Evolutionary conservation across 352 stramenopile species (phyloP).

Genomic region (Pythium brachiatum): DNA sequence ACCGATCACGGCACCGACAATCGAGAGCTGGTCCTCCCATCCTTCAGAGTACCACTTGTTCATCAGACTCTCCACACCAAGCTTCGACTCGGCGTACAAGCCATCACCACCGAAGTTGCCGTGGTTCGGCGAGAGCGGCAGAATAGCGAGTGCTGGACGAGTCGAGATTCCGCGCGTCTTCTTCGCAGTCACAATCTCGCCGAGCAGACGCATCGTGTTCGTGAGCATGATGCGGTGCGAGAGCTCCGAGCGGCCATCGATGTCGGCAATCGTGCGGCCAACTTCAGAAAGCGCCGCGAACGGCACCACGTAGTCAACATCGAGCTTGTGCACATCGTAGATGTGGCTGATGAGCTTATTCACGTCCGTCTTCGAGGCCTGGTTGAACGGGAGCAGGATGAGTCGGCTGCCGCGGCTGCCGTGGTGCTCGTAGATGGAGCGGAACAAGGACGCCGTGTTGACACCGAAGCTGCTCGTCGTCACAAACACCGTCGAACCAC

Average conservation of each 20-base stretch:
- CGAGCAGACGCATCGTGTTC: conserved; percentile 81
- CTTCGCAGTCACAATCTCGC: conserved; percentile 76
- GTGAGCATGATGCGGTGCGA: conserved; percentile 89
- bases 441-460: conserved; percentile 59
- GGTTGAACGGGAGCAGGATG: conserved; percentile 84
- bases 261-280: conserved; percentile 73
- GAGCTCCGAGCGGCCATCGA: conserved; percentile 75
- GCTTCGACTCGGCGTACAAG: conserved; percentile 87
- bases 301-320: conserved; percentile 86
- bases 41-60: conserved; percentile 86
- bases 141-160: conserved; percentile 69
- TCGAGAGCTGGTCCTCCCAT: conserved; percentile 83
- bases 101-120: conserved; percentile 85
- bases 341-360: conserved; percentile 70
- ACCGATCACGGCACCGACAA: conserved; percentile 83
- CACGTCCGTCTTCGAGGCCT: conserved; percentile 79
- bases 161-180: conserved; percentile 64
- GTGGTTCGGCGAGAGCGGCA: conserved; percentile 86
- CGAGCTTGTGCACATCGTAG: conserved; percentile 78
- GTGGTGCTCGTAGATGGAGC: conserved; percentile 82
- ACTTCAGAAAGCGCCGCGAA: conserved; percentile 84
- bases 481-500: conserved; percentile 81
- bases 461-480: conserved; percentile 79
- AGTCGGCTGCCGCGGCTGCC: conserved; percentile 76
- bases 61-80: conserved; percentile 84